Conservation (phyloP, 1,284 basidiomycete species). For the Tylopilus microsporus region DNA sequence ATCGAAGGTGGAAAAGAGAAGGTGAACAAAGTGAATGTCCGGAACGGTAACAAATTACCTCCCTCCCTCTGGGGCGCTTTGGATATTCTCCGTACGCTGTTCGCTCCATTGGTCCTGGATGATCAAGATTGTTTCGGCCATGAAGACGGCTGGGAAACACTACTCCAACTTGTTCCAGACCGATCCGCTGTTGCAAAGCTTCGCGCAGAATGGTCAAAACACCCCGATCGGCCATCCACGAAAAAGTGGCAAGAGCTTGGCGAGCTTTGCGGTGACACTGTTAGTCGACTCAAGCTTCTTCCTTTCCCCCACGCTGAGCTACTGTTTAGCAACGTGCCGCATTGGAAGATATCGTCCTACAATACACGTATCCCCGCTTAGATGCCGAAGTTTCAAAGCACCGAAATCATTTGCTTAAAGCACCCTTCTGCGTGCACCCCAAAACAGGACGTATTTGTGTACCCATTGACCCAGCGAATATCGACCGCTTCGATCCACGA, state of each 20-base stretch:
- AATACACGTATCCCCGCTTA: constrained; percentile 95
- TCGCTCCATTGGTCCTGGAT: constrained; percentile 66
- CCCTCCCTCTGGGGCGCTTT: constrained; percentile 57
- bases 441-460: constrained; percentile 96
- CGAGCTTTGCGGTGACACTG: constrained; percentile 14
- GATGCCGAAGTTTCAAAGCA: constrained; percentile 98
- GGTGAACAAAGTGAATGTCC: constrained; percentile 80
- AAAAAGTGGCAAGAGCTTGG: constrained; percentile 77
- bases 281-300: constrained; percentile 6
- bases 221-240: constrained; percentile 51
- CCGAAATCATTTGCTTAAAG: constrained; percentile 95
- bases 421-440: constrained; percentile 96
- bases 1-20: constrained; percentile 81
- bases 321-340: constrained; percentile 40
- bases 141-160: constrained; percentile 67
- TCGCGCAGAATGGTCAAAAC: constrained; percentile 57
- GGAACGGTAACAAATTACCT: constrained; percentile 41
- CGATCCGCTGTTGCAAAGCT: constrained; percentile 45
- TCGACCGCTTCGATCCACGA: constrained; percentile 86
- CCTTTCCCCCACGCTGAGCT: constrained; percentile 4
- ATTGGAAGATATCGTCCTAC: constrained; percentile 84
- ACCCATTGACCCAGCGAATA: constrained; percentile 74
- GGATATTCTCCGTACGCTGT: constrained; percentile 53
- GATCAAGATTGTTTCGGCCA: constrained; percentile 86
- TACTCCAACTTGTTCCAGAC: constrained; percentile 77